Base-by-base conservation (phyloP, 2,329 filamentous ascomycete species). In the Aspergillus phoenicis region DNA sequence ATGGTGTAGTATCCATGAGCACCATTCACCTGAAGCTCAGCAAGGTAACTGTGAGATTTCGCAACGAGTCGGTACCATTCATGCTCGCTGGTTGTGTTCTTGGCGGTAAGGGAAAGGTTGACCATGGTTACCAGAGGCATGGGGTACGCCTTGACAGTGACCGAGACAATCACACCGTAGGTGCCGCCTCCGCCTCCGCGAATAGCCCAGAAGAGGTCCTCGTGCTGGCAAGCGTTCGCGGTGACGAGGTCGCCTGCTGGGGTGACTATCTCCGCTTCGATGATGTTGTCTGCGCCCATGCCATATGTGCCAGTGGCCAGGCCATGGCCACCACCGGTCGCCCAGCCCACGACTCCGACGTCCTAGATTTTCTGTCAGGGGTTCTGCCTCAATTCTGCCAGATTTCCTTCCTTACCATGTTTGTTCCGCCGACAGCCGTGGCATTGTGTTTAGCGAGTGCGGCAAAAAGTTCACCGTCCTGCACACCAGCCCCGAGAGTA, bases 251-350 rank as follows among this genome's bases (percentile, higher is more conserved):
- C 60, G 3, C 66, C 66, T 61, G 77, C 75, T 11, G 81, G 74
- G 3, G 78, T 79, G 7, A 85, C 78, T 11, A 84, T 74, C 58
- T 83, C 75, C 49, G 80, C 73, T 51, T 77, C 72, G 15, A 85
- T 71, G 11, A 83, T 75, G 64, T 83, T 78, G 67, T 84, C 83
- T 4, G 81, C 76, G 57, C 75, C 83, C 69, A 85, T 78, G 62
- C 85, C 78, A 62, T 82, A 82, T 20, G 80, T 67, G 58, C 77
- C 77, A 6, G 80, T 81, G 52, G 87, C 66, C 1, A 83, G 82
- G 11, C 80, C 82, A 68, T 87, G 83, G 0, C 85, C 85, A 38
- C 78, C 78, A 20, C 39, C 39, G n/a, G 39, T 43, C 8, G 39
- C 39, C 39, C 39, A 43, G 15, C 39, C 39, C 17, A 43, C 39